A percentile compares a stretch with the other conserved stretches of the same genome.
phyloP scores from a whole-genome alignment of 2,329 filamentous ascomycete species.

The Trichoderma sp. region DNA sequence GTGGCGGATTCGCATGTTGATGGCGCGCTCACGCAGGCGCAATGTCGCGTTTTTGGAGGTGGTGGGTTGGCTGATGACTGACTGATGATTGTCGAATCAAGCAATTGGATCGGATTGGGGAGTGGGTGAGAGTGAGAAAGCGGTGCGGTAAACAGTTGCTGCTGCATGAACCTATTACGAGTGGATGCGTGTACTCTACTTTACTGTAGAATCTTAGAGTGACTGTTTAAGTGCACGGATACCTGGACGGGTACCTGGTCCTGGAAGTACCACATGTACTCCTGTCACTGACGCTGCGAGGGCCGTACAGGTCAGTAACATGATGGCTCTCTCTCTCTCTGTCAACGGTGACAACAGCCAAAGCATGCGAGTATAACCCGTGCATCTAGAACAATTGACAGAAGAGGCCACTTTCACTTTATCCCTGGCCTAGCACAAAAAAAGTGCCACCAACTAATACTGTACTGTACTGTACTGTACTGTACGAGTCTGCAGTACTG shows the following conservation, averaged over 20 bases:
- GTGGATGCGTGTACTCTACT: not conserved
- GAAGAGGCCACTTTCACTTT: slow-evolving; percentile 8
- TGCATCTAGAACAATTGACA: not conserved
- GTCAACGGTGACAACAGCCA: not conserved
- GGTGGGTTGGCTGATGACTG: not conserved
- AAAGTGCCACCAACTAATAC: not conserved
- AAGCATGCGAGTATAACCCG: not conserved
- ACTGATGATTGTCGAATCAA: not conserved
- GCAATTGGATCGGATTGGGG: not conserved
- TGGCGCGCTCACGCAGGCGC: not conserved
- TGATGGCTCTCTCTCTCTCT: not conserved
- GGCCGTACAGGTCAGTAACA: not conserved
- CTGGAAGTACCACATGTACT: not conserved
- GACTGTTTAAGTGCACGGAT: not conserved
- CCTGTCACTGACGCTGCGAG: not conserved
- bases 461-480: not conserved
- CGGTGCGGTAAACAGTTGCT: not conserved
- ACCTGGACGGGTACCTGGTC: not conserved
- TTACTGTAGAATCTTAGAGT: not conserved
- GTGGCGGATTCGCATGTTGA: not conserved
- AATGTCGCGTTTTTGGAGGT: not conserved
- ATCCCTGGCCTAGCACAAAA: not conserved
- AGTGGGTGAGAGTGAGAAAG: not conserved
- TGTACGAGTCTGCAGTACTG: not conserved
- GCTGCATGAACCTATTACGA: not conserved